Base-by-base conservation (phyloP, 768 basidiomycete genomes). In the Austroboletus eburneus region DNA sequence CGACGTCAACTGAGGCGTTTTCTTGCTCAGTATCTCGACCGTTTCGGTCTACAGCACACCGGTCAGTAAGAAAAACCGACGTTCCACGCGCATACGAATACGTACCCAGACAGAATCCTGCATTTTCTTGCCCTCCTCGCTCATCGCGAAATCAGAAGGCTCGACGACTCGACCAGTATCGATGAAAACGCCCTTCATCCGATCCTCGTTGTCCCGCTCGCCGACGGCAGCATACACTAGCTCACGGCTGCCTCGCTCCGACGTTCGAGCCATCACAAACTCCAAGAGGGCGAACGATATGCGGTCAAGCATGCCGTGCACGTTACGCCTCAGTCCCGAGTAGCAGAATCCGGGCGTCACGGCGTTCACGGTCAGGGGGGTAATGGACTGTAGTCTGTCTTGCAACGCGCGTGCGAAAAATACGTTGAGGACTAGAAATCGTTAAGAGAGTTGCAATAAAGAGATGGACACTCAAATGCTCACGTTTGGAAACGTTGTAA, bases 241-340 rank as follows among this genome's bases (percentile, higher is more conserved):
- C 40, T 65, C 59, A 13, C 70, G 68, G 25, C 66, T 65, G 2
- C 70, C 71, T 34, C 67, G 56, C 45, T 69, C 63, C 0, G 60
- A 14, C 0, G 64, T 61, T 51, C 54, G 14, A 7, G 59, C 51
- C 6, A 57, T 43, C 10, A 43, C 21, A 0, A n/a, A 27, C 23
- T 61, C 49, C 45, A 48, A 34, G n/a, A 61, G 3, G 20, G 33
- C 5, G 2, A 4, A 33, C 23, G n/a, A n/a, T 9, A 47, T 0
- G 17, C 29, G 5, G 18, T 18, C 1, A 3, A 48, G 1, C 2
- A 9, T 7, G 7, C 39, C 47, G 22, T 17, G 43, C 4, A 42
- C 3, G 12, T 17, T 14, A 10, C 56, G 57, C 9, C 51, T 42
- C 29, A 68, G 46, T 20, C 50, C 43, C 8, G 67, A 68, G 30